phyloP scores from a whole-genome alignment of 371 early-diverging fungal species.

The Mortierella sp. region DNA sequence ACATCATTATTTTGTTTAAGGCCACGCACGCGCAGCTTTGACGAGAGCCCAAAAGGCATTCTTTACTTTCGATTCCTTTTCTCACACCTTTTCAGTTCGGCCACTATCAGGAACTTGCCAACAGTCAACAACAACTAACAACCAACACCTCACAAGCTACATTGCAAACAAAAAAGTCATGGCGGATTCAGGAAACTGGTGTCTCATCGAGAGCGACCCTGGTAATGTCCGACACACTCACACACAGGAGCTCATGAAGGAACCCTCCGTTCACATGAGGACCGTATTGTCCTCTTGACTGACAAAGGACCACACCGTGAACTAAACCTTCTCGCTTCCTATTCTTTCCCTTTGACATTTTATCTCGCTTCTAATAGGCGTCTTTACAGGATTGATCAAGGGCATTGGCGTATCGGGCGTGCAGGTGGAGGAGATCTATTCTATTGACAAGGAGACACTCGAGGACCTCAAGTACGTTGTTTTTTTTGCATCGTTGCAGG shows the following conservation, averaged over 20 bases:
- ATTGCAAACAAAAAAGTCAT: conserved; percentile 34
- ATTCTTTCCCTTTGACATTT: background rate
- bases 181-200: conserved; percentile 85
- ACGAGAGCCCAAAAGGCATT: no score
- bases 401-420: conserved; percentile 87
- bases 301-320: no score
- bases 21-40: no score
- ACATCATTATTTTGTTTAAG: background rate
- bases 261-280: no score
- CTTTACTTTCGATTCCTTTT: background rate
- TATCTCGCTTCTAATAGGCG: conserved; percentile 64
- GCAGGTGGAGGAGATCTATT: conserved; percentile 88
- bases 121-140: background rate
- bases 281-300: no score
- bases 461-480: conserved; percentile 72
- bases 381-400: conserved; percentile 91
- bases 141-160: background rate
- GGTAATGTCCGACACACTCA: conserved; percentile 58
- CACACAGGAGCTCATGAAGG: background rate
- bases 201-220: conserved; percentile 92
- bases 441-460: conserved; percentile 74
- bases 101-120: background rate
- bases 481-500: no score
- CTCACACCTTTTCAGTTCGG: no score
- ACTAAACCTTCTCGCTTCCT: background rate